phyloP scores from a whole-genome alignment of 768 basidiomycete species.

The Hygrophorus russula region DNA sequence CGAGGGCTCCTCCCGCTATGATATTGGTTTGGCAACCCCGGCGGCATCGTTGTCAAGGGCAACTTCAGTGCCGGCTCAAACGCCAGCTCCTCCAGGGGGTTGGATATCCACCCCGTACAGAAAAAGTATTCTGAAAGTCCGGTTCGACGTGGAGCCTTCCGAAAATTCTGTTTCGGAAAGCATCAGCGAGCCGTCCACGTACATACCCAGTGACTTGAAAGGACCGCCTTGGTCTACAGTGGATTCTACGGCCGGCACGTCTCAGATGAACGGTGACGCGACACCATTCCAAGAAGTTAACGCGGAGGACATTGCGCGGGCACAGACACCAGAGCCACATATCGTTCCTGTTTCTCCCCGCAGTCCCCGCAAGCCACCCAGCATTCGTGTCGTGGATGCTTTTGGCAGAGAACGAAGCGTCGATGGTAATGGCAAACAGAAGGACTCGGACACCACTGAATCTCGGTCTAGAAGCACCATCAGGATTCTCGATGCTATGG shows the following conservation, averaged over 20 bases:
- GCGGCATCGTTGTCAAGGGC: conserved; percentile 38
- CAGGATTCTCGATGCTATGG: conserved; percentile 52
- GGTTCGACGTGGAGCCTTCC: conserved; percentile 42
- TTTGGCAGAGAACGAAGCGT: conserved; percentile 40
- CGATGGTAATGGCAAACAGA: conserved; percentile 9
- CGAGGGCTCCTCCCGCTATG: conserved; percentile 15
- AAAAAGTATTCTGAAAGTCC: conserved; percentile 59
- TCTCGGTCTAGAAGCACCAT: conserved; percentile 23
- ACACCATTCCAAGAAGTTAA: conserved; percentile 11
- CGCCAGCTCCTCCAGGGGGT: conserved; percentile 60
- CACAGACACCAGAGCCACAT: conserved; percentile 11
- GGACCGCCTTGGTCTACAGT: neutral
- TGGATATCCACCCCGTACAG: conserved; percentile 52
- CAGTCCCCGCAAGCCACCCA: conserved; percentile 34
- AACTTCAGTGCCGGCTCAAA: conserved; percentile 35
- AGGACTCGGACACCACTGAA: neutral
- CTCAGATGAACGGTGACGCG: neutral
- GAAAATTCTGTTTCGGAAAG: conserved; percentile 10
- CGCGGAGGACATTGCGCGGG: conserved; percentile 2
- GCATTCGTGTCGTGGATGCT: conserved; percentile 59
- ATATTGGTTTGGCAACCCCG: conserved; percentile 36
- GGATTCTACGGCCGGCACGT: neutral
- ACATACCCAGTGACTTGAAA: neutral
- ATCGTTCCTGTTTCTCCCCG: conserved; percentile 11
- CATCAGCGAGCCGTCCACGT: conserved; percentile 4